Evolutionary conservation across 2,329 filamentous ascomycete species (phyloP).

Genomic region (Colletotrichum sp.): DNA sequence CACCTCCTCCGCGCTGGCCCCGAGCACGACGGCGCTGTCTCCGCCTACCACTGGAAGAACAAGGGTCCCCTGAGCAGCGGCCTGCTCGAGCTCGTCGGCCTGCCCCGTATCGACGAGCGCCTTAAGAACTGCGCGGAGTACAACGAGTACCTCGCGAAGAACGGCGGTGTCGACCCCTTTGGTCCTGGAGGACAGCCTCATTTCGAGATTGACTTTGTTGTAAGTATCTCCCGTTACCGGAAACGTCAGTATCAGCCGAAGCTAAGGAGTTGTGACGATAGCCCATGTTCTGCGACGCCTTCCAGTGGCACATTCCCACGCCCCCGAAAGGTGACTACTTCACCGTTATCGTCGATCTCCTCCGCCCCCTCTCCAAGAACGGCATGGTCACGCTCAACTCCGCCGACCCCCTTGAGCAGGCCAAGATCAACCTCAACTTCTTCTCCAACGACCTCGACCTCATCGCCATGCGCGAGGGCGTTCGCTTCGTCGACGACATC

Average conservation of each 20-base stretch:
- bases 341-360: conserved; percentile 58
- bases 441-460: conserved; percentile 61
- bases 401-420: conserved; percentile 59
- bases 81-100: conserved; percentile 56
- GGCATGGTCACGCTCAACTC: conserved; percentile 64
- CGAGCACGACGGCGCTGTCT: conserved; percentile 35
- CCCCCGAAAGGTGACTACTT: conserved; percentile 52
- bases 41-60: conserved; percentile 40
- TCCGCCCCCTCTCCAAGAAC: conserved; percentile 43
- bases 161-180: conserved; percentile 57
- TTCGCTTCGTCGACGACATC: conserved; percentile 62
- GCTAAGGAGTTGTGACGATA: not conserved
- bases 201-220: conserved; percentile 67
- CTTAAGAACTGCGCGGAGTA: conserved; percentile 56
- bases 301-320: conserved; percentile 51
- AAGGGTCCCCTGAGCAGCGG: conserved; percentile 45
- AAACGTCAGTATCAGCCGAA: not conserved
- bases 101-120: conserved; percentile 61
- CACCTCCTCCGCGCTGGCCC: conserved; percentile 42
- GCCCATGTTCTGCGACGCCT: conserved; percentile 55
- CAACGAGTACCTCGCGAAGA: conserved; percentile 40
- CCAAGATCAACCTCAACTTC: conserved; percentile 66
- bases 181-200: conserved; percentile 62
- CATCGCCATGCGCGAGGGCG: conserved; percentile 63
- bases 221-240: not conserved